Evolutionary conservation across 1,284 basidiomycete species (phyloP).

Genomic region (Porphyrellus sp.): DNA sequence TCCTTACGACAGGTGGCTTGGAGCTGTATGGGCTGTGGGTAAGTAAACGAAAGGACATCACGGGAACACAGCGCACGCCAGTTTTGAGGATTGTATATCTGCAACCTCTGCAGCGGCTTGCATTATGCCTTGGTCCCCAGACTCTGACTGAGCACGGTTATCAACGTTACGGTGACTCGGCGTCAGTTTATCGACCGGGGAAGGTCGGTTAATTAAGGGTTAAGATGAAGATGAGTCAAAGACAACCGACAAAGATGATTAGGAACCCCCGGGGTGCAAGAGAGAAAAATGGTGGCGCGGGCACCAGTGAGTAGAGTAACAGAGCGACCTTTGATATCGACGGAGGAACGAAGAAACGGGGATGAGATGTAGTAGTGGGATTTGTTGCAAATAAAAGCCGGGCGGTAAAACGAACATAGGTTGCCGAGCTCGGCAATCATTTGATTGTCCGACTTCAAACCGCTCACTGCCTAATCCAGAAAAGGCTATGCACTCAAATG

Average conservation of each 20-base stretch:
- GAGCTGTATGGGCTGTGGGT: conserved; percentile 30
- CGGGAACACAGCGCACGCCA: conserved; percentile 20
- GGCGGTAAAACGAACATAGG: conserved; percentile 38
- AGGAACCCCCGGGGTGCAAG: neutral
- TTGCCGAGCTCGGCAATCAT: conserved; percentile 39
- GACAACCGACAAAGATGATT: conserved; percentile 9
- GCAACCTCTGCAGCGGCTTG: conserved; percentile 26
- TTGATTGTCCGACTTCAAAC: conserved; percentile 36
- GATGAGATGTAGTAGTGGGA: conserved; percentile 36
- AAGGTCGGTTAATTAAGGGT: conserved; percentile 40
- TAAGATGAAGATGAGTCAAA: conserved; percentile 31
- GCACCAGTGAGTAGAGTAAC: conserved; percentile 8
- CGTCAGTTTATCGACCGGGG: conserved; percentile 42
- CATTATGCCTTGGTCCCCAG: conserved; percentile 28
- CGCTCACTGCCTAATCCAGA: conserved; percentile 33
- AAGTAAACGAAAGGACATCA: conserved; percentile 9
- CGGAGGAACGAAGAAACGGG: conserved; percentile 33
- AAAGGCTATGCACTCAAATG: conserved; percentile 25
- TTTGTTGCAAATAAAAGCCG: conserved; percentile 41
- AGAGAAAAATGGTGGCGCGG: conserved; percentile 5
- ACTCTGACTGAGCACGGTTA: conserved; percentile 31
- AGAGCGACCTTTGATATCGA: conserved; percentile 29
- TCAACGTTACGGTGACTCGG: conserved; percentile 40
- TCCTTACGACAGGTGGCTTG: conserved; percentile 61
- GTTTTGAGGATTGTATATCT: conserved; percentile 35